These are phyloP conservation scores for Lasiodiplodia citricola DNA, from an alignment of 2,329 filamentous ascomycete species.

Conservation along the genomic window DNA sequence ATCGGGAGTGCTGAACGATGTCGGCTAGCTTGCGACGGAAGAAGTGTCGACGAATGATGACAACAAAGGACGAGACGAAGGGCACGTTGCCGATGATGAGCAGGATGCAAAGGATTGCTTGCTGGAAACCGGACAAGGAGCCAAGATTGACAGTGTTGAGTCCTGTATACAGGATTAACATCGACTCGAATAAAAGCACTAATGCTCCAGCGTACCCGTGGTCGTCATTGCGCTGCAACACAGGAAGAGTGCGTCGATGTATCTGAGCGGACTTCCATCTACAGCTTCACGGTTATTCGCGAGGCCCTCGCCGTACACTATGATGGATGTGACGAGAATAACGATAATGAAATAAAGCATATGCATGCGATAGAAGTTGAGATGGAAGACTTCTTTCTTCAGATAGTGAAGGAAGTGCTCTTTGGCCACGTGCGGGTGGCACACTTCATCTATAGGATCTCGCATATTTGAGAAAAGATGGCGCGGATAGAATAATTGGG, in stretches of 20 bases:
- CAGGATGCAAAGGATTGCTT: conserved; percentile 36
- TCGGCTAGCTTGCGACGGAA: conserved; percentile 38
- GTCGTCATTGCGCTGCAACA: conserved; percentile 41
- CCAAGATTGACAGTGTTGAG: conserved; percentile 37
- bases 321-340: conserved; percentile 36
- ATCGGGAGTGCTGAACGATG: conserved; percentile 36
- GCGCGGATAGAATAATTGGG: no score
- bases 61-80: conserved; percentile 38
- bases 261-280: conserved; percentile 31
- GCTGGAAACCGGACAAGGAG: conserved; percentile 36
- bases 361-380: conserved; percentile 31
- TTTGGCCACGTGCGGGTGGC: conserved; percentile 22
- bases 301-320: conserved; percentile 38
- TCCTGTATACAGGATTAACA: conserved; percentile 28
- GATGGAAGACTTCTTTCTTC: conserved; percentile 22
- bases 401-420: conserved; percentile 23
- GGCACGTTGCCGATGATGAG: conserved; percentile 40
- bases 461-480: background rate
- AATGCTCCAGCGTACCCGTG: conserved; percentile 30
- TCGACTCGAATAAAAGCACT: background rate
- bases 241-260: conserved; percentile 38
- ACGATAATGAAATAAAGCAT: conserved; percentile 40
- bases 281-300: conserved; percentile 32
- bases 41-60: conserved; percentile 34
- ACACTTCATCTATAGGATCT: background rate